Base-by-base conservation (phyloP, 805 yeast species). In the Torulaspora quercuum region DNA sequence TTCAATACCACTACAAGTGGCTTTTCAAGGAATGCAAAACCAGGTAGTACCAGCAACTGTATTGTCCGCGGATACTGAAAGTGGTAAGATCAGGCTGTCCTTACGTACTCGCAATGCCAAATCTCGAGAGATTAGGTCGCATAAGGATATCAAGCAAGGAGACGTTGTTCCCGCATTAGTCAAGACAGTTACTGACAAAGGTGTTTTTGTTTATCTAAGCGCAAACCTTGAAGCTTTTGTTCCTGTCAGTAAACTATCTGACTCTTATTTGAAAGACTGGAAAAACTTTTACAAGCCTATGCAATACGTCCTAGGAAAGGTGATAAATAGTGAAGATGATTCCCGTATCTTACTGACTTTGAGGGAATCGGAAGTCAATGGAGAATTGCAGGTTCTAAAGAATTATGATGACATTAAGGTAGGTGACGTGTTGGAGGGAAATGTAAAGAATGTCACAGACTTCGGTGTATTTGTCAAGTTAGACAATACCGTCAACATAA, bases 391-490 rank as follows among this genome's bases (percentile, higher is more conserved):
- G 39, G 57, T 70, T 19, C 59, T 77, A 53, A 82, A 81, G 58
- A 66, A 67, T 35, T 79, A 82, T 48, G 79, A 73, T 28, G 92
- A 84, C 39, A 68, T 90, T 37, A 63, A 75, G 39, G 78, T 71
- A 34, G 95, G 84, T 37, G 84, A 81, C 17, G 65, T 80, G 19
- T 76, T 68, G 49, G 90, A 82, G 54, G 98, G 96, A 57, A 64
- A 79, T 3, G 81, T 90, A 28, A 80, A 76, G 56, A 75, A 75
- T 43, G 84, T 80, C 15, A 79, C 88, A 21, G 95, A 85, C 30
- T 90, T 80, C 57, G 98, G 98, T 67, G 95, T 87, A 3, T 90
- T 90, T 55, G 82, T 90, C 34, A 80, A 76, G 45, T 68, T 90
- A 37, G 88, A 81, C 48, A 84, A 82, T 29, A 80, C 92, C 25